These are phyloP conservation scores for Arthromyces matolae DNA, from an alignment of 768 basidiomycete species.

Conservation along the genomic window DNA sequence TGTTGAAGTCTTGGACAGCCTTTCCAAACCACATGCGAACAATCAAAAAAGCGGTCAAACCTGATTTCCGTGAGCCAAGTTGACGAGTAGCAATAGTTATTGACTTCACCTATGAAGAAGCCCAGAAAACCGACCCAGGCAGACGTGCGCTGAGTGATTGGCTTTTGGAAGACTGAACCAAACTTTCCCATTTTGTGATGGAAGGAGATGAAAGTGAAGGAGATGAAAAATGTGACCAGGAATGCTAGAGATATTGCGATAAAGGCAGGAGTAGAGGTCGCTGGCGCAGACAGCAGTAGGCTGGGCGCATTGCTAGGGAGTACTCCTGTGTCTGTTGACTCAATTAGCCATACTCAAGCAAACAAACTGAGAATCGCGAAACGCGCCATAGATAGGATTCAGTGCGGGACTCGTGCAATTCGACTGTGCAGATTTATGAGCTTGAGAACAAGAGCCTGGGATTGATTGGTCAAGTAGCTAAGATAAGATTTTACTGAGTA, in stretches of 20 bases:
- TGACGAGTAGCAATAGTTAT: neutral
- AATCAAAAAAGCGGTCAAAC: slow-evolving; percentile 65
- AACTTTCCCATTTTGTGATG: slow-evolving; percentile 59
- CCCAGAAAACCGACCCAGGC: slow-evolving; percentile 77
- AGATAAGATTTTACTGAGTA: too few relatives aligned
- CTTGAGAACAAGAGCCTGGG: slow-evolving; percentile 50
- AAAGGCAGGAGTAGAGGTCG: slow-evolving; percentile 57
- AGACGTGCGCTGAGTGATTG: slow-evolving; percentile 51
- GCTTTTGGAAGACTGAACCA: slow-evolving; percentile 48
- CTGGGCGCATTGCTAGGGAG: slow-evolving; percentile 56
- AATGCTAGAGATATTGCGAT: slow-evolving; percentile 58
- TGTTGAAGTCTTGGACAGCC: slow-evolving; percentile 74
- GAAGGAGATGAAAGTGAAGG: slow-evolving; percentile 63
- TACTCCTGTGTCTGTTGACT: slow-evolving; percentile 58
- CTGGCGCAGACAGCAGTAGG: slow-evolving; percentile 55
- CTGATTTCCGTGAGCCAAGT: slow-evolving; percentile 30
- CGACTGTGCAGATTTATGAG: slow-evolving; percentile 42
- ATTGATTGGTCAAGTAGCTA: neutral
- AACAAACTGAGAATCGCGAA: slow-evolving; percentile 16
- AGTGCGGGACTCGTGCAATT: slow-evolving; percentile 56
- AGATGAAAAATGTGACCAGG: slow-evolving; percentile 59
- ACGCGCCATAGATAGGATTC: slow-evolving; percentile 57
- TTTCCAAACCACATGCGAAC: slow-evolving; percentile 81
- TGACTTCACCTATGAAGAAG: slow-evolving; percentile 68
- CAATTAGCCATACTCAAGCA: neutral